Evolutionary conservation across 306 rosid species (phyloP).

Genomic region (Malus orientalis): DNA sequence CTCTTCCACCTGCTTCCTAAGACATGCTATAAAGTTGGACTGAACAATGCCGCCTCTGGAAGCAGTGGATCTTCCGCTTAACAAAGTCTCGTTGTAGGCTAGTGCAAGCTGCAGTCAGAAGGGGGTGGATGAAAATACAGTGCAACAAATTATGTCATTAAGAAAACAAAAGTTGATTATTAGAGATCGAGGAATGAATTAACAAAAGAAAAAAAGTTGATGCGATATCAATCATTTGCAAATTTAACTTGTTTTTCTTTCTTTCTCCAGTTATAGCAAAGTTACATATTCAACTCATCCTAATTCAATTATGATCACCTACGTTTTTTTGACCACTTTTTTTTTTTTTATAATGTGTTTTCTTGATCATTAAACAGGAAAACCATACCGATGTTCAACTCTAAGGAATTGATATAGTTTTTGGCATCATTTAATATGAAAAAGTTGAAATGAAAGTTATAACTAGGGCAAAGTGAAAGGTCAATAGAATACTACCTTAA

Average conservation of each 20-base stretch:
- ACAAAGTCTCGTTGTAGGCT: constrained; percentile 69
- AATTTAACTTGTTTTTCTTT: not conserved
- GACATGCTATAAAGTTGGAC: constrained; percentile 61
- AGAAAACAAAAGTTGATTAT: not conserved
- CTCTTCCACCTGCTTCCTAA: constrained; percentile 69
- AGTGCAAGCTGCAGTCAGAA: constrained; percentile 67
- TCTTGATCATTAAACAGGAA: too few species aligned
- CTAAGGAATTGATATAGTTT: not conserved
- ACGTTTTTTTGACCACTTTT: not conserved
- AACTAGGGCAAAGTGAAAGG: not conserved
- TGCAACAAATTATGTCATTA: not conserved
- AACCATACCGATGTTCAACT: not conserved
- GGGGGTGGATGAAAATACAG: constrained; percentile 8
- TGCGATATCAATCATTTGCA: not conserved
- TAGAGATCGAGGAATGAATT: not conserved
- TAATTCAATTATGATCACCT: not conserved
- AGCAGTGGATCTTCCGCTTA: constrained; percentile 49
- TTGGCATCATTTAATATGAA: not conserved
- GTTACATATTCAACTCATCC: not conserved
- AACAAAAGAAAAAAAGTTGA: not conserved
- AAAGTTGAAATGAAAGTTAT: not conserved
- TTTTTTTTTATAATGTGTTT: too few species aligned
- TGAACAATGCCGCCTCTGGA: constrained; percentile 76
- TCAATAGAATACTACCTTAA: constrained; percentile 46
- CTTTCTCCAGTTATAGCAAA: not conserved